Percentiles rank a stretch among this genome's conserved stretches.
Evolutionary conservation across 2,329 filamentous ascomycete species (phyloP).

Genomic region (Fusarium heterosporum): DNA sequence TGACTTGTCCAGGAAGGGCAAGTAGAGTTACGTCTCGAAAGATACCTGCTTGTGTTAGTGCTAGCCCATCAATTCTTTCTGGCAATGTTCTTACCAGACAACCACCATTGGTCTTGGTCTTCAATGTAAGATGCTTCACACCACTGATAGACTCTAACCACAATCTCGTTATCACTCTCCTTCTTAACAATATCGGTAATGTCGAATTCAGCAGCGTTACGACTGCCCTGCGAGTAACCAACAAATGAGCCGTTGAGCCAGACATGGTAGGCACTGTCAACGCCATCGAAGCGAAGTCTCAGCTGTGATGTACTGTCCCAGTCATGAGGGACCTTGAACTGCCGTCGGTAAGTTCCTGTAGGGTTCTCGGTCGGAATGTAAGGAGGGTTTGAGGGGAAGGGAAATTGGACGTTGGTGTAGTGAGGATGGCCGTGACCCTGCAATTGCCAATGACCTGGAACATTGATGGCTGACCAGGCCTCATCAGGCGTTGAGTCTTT

Average conservation of each 20-base stretch:
- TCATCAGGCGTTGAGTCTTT: not conserved
- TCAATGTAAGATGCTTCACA: conserved; percentile 15
- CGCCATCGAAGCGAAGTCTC: conserved; percentile 11
- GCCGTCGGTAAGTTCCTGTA: conserved; percentile 5
- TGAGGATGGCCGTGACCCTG: conserved; percentile 16
- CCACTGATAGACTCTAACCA: conserved; percentile 18
- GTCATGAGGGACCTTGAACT: not conserved
- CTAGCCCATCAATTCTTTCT: rapidly evolving
- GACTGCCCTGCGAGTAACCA: conserved; percentile 18
- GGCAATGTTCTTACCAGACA: not conserved
- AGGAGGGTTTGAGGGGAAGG: conserved; percentile 17
- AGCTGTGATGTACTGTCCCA: conserved; percentile 12
- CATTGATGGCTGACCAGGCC: not conserved
- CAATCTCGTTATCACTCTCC: not conserved
- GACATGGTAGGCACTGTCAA: conserved; percentile 20
- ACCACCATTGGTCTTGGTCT: conserved; percentile 28
- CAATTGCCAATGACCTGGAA: conserved; percentile 17
- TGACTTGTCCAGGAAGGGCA: not conserved
- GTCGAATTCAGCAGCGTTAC: conserved; percentile 13
- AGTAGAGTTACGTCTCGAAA: conserved; percentile 17
- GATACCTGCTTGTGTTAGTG: not conserved
- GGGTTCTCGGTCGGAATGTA: conserved; percentile 18
- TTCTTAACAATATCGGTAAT: not conserved
- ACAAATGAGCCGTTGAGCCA: conserved; percentile 14
- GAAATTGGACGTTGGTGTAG: conserved; percentile 23